Conservation (phyloP, 108 stramenopile species). For the Nitzschia palea region DNA sequence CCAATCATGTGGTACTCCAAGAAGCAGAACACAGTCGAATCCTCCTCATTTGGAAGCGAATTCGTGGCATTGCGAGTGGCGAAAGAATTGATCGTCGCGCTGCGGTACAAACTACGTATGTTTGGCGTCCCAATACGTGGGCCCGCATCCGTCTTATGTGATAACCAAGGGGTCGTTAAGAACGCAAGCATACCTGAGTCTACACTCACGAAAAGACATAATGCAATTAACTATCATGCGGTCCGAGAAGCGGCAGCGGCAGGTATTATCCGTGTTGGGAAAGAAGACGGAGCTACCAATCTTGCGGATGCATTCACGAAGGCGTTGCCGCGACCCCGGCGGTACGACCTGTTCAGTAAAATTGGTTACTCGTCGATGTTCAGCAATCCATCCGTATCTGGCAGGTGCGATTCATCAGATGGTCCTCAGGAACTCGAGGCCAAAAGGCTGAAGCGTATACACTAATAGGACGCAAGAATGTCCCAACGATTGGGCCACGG, state of each 20-base stretch:
- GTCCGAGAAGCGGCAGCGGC: constrained; percentile 42
- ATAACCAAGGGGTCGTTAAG: constrained; percentile 40
- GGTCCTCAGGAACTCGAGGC: too few species aligned
- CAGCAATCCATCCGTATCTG: too few species aligned
- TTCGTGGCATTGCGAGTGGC: constrained; percentile 37
- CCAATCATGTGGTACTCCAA: constrained; percentile 51
- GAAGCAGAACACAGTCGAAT: constrained; percentile 57
- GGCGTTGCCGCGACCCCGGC: constrained; percentile 1
- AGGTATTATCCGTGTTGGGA: constrained; percentile 25
- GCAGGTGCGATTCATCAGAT: too few species aligned
- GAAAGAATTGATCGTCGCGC: constrained; percentile 17
- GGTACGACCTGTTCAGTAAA: not conserved
- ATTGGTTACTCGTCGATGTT: too few species aligned
- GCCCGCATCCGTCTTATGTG: constrained; percentile 38
- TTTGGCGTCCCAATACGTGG: constrained; percentile 50
- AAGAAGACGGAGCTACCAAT: constrained; percentile 34
- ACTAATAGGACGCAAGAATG: too few species aligned
- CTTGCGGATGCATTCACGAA: constrained; percentile 50
- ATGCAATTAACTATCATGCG: constrained; percentile 41
- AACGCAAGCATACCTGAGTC: constrained; percentile 42
- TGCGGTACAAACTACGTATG: constrained; percentile 53
- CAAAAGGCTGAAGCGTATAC: too few species aligned
- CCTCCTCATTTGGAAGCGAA: constrained; percentile 56
- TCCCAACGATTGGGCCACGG: too few species aligned
- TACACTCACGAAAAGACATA: constrained; percentile 40